Percentiles rank a stretch among this genome's conserved stretches.
These are phyloP conservation scores for Poronia punctata DNA, from an alignment of 495 filamentous ascomycete species.

Conservation along the genomic window DNA sequence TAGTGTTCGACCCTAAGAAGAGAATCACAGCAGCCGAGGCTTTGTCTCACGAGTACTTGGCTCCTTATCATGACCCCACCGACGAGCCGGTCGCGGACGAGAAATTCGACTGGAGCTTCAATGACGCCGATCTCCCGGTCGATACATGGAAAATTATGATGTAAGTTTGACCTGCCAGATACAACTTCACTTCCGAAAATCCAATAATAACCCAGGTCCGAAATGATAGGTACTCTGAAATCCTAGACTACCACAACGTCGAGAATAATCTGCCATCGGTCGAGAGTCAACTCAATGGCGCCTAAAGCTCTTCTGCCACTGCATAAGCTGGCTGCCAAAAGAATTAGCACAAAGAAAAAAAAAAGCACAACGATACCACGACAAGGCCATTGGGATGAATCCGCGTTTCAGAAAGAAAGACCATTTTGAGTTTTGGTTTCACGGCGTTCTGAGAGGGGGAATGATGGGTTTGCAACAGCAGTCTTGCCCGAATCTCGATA, in stretches of 20 bases:
- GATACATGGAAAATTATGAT: constrained; percentile 99
- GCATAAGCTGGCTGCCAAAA: constrained; percentile 13
- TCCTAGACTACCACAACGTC: constrained; percentile 97
- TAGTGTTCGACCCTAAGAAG: constrained; percentile 94
- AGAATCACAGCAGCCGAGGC: constrained; percentile 78
- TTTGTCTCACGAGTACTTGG: constrained; percentile 85
- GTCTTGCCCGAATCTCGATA: constrained; percentile 3
- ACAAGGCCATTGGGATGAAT: constrained; percentile 4
- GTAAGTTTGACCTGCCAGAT: constrained; percentile 45
- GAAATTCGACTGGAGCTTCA: constrained; percentile 99
- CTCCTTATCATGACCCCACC: constrained; percentile 93
- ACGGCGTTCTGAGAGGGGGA: constrained; percentile 26
- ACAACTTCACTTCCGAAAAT: background rate
- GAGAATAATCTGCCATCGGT: constrained; percentile 46
- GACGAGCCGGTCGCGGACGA: constrained; percentile 94
- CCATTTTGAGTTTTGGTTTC: constrained; percentile 17
- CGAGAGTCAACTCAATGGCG: constrained; percentile 32
- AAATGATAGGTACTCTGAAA: constrained; percentile 86
- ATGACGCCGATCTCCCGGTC: constrained; percentile 93
- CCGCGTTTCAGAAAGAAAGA: constrained; percentile 9
- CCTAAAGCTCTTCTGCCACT: constrained; percentile 23
- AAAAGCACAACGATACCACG: constrained; percentile 18
- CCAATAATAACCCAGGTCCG: background rate
- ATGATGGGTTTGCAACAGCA: constrained; percentile 12
- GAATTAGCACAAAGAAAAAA: too few relatives aligned